A percentile compares a stretch with the other conserved stretches of the same genome.
Evolutionary conservation across 108 stramenopile genomes (phyloP).

Genomic region (Schizochytrium sp.): DNA sequence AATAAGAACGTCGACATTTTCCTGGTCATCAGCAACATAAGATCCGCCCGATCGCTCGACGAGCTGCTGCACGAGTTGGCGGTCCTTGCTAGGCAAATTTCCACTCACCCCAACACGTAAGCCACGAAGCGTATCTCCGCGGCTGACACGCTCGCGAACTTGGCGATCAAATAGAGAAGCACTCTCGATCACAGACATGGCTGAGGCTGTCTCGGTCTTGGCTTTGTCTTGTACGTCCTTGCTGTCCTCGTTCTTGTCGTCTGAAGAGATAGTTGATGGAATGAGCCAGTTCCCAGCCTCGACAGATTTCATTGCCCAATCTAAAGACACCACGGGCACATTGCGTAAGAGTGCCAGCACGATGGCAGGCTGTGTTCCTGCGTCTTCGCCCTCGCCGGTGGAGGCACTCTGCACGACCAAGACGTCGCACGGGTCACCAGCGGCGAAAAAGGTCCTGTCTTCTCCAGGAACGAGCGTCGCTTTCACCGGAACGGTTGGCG

Average conservation of each 20-base stretch:
- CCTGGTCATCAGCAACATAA: not conserved
- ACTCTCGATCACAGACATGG: not conserved
- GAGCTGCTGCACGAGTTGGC: not conserved
- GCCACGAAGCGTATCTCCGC: not conserved
- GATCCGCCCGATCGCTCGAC: not conserved
- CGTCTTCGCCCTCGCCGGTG: not conserved
- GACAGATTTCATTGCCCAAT: not conserved
- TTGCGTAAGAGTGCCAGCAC: not conserved
- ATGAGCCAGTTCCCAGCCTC: not conserved
- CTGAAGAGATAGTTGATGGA: not conserved
- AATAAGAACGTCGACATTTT: not conserved
- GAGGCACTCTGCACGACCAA: not conserved
- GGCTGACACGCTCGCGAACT: not conserved
- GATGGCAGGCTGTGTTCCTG: not conserved
- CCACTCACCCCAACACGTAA: not conserved
- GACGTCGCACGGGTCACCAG: not conserved
- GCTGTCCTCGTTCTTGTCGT: not conserved
- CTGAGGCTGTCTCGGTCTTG: not conserved
- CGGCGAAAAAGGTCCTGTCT: not conserved
- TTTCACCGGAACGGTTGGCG: not conserved
- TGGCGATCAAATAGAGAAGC: not conserved
- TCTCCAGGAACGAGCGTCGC: not conserved
- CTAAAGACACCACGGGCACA: not conserved
- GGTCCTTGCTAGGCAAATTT: not conserved
- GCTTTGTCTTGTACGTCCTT: too few relatives aligned